Conservation (phyloP, 495 filamentous ascomycete genomes). For the Durotheca rogersii region DNA sequence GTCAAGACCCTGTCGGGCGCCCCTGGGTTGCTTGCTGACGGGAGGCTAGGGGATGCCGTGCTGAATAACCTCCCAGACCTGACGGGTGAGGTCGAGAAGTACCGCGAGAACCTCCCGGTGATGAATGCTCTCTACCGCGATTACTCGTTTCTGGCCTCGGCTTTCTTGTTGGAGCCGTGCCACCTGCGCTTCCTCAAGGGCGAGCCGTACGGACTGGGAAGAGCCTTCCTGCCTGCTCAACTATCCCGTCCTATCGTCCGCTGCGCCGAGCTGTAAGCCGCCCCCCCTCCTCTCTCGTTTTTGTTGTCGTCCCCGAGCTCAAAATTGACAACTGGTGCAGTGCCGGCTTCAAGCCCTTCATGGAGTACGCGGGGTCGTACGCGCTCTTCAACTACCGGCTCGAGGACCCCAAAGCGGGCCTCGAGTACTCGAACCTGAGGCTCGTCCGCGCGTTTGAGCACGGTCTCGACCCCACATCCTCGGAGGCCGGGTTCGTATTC, state of each 20-base stretch:
- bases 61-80: conserved; percentile 70
- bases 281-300: background rate
- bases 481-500: conserved; percentile 87
- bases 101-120: conserved; percentile 65
- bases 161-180: conserved; percentile 93
- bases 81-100: conserved; percentile 66
- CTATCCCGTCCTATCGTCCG: conserved; percentile 74
- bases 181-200: conserved; percentile 69
- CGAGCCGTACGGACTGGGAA: conserved; percentile 71
- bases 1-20: conserved; percentile 65
- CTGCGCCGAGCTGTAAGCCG: conserved; percentile 73
- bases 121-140: conserved; percentile 85
- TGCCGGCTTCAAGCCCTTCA: conserved; percentile 78
- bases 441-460: conserved; percentile 87
- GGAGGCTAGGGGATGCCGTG: conserved; percentile 68
- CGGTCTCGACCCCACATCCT: conserved; percentile 80
- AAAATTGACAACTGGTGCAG: no score
- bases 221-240: conserved; percentile 65
- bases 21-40: conserved; percentile 74
- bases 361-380: conserved; percentile 93
- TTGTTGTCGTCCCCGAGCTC: no score
- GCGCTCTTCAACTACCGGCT: conserved; percentile 87
- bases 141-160: conserved; percentile 84
- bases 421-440: conserved; percentile 75
- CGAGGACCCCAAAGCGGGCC: conserved; percentile 60